phyloP scores from a whole-genome alignment of 306 rosid species.

The Citrullus amarus region DNA sequence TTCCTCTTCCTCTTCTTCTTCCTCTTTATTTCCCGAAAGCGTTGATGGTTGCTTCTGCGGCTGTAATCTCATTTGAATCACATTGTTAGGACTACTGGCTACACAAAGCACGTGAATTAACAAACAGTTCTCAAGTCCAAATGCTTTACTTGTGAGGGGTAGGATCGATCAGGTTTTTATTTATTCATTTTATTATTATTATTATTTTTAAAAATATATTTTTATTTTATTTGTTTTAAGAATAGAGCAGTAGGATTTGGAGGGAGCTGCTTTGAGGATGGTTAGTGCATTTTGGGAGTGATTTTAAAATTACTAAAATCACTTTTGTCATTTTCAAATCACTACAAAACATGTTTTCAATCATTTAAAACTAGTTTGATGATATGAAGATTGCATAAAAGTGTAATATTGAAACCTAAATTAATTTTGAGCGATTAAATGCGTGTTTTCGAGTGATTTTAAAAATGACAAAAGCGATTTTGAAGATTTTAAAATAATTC shows the following conservation, averaged over 20 bases:
- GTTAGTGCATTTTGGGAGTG: no score
- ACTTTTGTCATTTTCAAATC: no score
- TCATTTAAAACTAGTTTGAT: no score
- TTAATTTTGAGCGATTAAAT: no score
- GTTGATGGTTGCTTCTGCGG: slow-evolving; percentile 1
- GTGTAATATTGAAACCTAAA: no score
- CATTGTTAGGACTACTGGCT: not conserved
- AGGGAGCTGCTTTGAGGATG: not conserved
- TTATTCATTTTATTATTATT: not conserved
- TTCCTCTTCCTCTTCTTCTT: not conserved
- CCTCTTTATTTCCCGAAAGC: not conserved
- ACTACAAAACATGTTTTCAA: no score
- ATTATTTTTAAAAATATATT: not conserved
- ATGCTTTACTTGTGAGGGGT: not conserved
- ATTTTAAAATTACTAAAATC: no score
- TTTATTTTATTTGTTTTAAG: not conserved
- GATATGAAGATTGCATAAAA: no score
- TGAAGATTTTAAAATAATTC: no score
- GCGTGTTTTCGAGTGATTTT: no score
- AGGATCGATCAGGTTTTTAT: not conserved
- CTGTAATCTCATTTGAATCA: not conserved
- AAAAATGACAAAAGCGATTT: no score
- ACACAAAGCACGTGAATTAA: not conserved
- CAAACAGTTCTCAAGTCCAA: not conserved
- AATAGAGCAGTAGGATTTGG: not conserved